Percentiles rank a stretch among this genome's conserved stretches.
Conservation (phyloP, 441 rosid species). For the Populus hybrid region DNA sequence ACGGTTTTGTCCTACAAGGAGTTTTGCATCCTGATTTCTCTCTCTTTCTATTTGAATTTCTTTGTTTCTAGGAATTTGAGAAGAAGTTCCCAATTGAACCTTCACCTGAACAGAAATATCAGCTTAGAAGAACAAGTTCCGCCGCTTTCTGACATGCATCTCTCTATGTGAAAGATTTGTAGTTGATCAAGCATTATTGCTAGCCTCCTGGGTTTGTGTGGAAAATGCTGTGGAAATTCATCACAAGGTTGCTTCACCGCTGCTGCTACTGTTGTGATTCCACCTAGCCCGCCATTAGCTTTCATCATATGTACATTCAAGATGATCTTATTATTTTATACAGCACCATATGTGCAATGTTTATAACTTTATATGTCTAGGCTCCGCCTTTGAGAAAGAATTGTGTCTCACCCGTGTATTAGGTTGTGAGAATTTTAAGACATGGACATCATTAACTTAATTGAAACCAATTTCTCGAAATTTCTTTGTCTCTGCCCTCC, state of each 20-base stretch:
- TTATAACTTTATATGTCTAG: neutral
- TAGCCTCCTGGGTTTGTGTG: neutral
- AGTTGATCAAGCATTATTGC: neutral
- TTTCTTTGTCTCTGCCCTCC: neutral
- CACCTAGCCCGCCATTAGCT: neutral
- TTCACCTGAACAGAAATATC: conserved; percentile 30
- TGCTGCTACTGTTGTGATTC: neutral
- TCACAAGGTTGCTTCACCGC: neutral
- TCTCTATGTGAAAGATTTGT: conserved; percentile 1
- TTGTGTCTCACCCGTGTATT: neutral
- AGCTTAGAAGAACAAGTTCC: conserved; percentile 55
- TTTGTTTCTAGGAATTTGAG: conserved; percentile 40
- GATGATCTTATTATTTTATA: neutral
- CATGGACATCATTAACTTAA: neutral
- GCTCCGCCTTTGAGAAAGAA: neutral
- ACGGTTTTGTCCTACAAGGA: neutral
- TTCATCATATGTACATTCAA: neutral
- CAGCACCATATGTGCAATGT: neutral
- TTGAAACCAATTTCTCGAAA: neutral
- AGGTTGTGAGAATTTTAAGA: neutral
- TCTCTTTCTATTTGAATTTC: conserved; percentile 1
- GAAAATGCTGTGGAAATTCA: neutral
- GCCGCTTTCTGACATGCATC: conserved; percentile 31
- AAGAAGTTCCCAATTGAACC: conserved; percentile 20
- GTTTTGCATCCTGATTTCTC: neutral